Evolutionary conservation across 1,284 basidiomycete species (phyloP).

Genomic region (Puccinia polysora): DNA sequence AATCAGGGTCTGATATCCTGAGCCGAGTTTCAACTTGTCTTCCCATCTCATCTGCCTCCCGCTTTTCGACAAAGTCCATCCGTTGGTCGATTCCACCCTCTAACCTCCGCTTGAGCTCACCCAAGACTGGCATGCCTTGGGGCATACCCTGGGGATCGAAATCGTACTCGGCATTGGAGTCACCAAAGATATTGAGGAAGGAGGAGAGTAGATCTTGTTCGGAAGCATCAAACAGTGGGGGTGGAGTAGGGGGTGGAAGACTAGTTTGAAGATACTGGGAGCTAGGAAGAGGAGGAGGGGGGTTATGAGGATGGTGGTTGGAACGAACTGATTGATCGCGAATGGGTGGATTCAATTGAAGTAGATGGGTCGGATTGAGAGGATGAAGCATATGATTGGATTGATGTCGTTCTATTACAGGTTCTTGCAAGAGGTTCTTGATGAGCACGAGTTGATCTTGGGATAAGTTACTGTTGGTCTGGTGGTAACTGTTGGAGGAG

Average conservation of each 20-base stretch:
- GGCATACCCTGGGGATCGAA: constrained; percentile 42
- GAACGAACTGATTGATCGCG: not conserved
- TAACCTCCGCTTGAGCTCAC: constrained; percentile 16
- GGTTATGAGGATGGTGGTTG: not conserved
- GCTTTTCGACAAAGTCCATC: not conserved
- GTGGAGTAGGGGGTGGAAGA: constrained; percentile 20
- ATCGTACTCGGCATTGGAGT: constrained; percentile 34
- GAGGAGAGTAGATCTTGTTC: constrained; percentile 34
- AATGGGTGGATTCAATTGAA: not conserved
- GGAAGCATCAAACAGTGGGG: constrained; percentile 24
- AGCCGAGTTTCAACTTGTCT: constrained; percentile 7
- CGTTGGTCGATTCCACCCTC: not conserved
- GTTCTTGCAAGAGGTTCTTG: constrained; percentile 3
- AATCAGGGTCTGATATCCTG: constrained; percentile 14
- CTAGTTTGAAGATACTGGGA: not conserved
- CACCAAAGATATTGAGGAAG: constrained; percentile 34
- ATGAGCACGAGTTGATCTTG: constrained; percentile 8
- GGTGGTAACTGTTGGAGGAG: too few relatives aligned
- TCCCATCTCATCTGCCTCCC: constrained; percentile 25
- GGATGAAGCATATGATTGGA: not conserved
- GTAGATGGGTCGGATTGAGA: not conserved
- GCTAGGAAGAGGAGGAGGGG: not conserved
- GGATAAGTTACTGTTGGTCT: too few relatives aligned
- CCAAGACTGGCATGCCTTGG: constrained; percentile 35
- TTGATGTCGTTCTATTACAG: not conserved